phyloP scores from a whole-genome alignment of 768 basidiomycete species.

The Hericium rajendrae region DNA sequence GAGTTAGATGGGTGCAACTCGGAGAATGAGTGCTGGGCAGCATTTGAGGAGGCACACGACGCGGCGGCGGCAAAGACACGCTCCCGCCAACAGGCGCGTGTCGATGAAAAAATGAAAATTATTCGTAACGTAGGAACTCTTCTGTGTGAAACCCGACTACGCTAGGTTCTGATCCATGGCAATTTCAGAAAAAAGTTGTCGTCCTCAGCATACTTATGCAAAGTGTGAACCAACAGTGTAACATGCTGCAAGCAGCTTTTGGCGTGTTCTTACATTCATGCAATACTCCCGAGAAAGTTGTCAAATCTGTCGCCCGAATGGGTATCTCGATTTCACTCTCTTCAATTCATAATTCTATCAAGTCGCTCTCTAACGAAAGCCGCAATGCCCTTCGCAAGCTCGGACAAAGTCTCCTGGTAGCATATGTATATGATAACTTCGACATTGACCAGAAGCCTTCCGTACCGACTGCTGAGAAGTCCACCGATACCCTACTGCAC shows the following conservation, averaged over 20 bases:
- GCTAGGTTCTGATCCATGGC: neutral
- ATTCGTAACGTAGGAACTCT: too few species aligned
- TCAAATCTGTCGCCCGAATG: neutral
- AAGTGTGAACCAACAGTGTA: constrained; percentile 14
- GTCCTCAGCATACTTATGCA: constrained; percentile 9
- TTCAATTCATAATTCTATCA: neutral
- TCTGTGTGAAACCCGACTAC: too few species aligned
- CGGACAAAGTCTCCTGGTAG: too few species aligned
- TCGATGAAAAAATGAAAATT: too few species aligned
- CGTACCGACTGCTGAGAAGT: neutral
- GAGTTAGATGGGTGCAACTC: too few species aligned
- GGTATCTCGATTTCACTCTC: neutral
- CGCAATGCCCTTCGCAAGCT: too few species aligned
- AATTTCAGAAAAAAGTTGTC: neutral
- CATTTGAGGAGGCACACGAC: neutral
- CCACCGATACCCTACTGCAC: neutral
- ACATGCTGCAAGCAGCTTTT: constrained; percentile 14
- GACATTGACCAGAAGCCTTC: neutral
- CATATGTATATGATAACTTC: neutral
- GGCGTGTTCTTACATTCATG: constrained; percentile 16
- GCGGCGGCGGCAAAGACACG: too few species aligned
- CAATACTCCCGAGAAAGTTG: neutral
- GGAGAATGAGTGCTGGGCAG: neutral
- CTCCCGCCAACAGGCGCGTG: accelerated
- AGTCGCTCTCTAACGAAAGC: neutral